Evolutionary conservation across 2,329 filamentous ascomycete genomes (phyloP), one percentile per base, ranked within the genome.

Genomic region (Neoarthrinium moseri): DNA sequence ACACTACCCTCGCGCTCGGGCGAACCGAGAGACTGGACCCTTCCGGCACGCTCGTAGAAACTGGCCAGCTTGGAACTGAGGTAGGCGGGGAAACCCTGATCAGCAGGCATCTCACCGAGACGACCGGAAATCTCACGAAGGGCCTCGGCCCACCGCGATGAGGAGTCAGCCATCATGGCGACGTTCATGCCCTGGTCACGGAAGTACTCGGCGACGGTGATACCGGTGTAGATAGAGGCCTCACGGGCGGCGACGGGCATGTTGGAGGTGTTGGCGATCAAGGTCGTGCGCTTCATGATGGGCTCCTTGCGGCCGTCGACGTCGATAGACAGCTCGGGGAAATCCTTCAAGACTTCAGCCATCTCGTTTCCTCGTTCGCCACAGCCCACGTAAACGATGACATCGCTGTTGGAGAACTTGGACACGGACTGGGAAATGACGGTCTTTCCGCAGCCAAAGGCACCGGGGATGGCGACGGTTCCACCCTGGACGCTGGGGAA

Each of bases 321-420:
- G 15, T 95, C 87, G 64, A 99, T 99, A 38, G 89, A 88, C 55
- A 99, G 88, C 80, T 97, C 91, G 49, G 94, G 94, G 79, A 99
- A 99, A 72, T 99, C 94, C 88, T 96, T 97, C 80, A 99, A 80
- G 58, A 99, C 94, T 80, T 99, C 94, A 54, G 94, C 94, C 94
- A 99, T 99, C 73, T 99, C 94, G 66, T 99, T 99, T 57, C 94
- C 94, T 60, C 94, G 88, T 74, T 99, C 94, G 59, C 89, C 71
- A 64, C 79, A 86, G 49, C 94, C 94, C 50, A 99, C 94, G 67
- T 99, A 99, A 59, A 99, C 89, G 58, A 99, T 99, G 63, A 97
- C 89, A 68, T 99, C 94, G 69, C 88, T 94, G 84, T 99, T 99
- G 64, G 94, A 99, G 78, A 99, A 99, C 74, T 99, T 99, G 70